phyloP scores from a whole-genome alignment of 345 rosid species.

The Pistacia atlantica region DNA sequence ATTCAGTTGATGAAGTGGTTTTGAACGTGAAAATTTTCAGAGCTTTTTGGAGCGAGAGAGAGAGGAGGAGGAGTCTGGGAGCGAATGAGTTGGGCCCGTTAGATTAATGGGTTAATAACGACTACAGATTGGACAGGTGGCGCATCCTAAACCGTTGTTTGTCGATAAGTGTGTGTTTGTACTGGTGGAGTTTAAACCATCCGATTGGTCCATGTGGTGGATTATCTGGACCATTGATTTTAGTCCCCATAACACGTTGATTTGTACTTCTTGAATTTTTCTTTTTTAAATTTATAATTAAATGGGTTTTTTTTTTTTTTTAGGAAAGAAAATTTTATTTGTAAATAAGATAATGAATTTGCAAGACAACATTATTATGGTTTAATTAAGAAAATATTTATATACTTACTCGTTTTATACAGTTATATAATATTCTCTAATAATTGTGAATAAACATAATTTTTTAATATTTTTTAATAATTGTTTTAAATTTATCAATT shows the following conservation, averaged over 20 bases:
- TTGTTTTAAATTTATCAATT: too few relatives aligned
- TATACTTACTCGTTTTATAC: too few relatives aligned
- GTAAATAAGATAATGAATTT: too few relatives aligned
- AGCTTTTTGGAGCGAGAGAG: not conserved
- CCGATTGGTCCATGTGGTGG: slow-evolving; percentile 13
- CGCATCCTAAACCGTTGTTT: slow-evolving; percentile 24
- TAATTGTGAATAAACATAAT: too few relatives aligned
- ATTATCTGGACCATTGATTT: slow-evolving; percentile 21
- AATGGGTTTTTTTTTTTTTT: not conserved
- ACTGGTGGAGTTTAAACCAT: slow-evolving; percentile 8
- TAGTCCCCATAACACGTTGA: slow-evolving; percentile 23
- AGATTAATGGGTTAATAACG: slow-evolving; percentile 21
- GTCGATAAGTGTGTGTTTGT: slow-evolving; percentile 32
- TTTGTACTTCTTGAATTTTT: slow-evolving; percentile 14
- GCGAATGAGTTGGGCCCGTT: slow-evolving; percentile 18
- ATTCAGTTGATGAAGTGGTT: not conserved
- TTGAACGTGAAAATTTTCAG: not conserved
- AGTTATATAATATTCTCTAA: too few relatives aligned
- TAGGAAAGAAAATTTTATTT: too few relatives aligned
- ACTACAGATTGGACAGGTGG: slow-evolving; percentile 27
- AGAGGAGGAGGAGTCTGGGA: not conserved
- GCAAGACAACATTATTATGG: too few relatives aligned
- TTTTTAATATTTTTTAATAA: too few relatives aligned
- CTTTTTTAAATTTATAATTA: not conserved
- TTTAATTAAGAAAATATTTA: too few relatives aligned